Base-by-base conservation (phyloP, 805 yeast species). In the Saccharomycopsis guyanensis region DNA sequence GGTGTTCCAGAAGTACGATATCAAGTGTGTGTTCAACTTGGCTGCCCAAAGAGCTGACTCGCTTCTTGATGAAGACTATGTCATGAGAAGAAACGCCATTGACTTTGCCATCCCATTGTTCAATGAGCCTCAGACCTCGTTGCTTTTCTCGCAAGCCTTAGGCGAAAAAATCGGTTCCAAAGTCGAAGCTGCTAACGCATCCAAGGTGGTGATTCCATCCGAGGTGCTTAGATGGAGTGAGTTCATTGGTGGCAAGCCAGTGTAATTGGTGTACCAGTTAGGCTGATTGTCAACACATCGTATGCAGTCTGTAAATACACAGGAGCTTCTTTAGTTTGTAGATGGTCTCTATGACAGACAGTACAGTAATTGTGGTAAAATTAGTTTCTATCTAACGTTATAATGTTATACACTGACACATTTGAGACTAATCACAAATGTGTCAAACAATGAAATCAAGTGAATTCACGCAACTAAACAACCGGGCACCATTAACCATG, bases 21-120 rank as follows among this genome's bases (percentile, higher is more conserved):
- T 93, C 62, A 74, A 80, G 53, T 82, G 88, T 53, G 98, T 93
- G 15, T 81, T 91, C 76, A 93, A 93, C 70, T 75, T 93, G 59
- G 97, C 98, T 45, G 73, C 73, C 57, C 83, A 86, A 37, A 79
- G 96, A 63, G 99, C 97, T 38, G 94, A 86, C 59, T 69, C 75
- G 54, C 73, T 86, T 54, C 66, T 77, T 54, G 97, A 93, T 61
- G 82, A 84, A 66, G 97, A 93, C 68, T 93, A 93, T 66, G 82
- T 91, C 49, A 93, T 93, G 98, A 83, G 99, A 73, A 83, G 99
- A 72, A 93, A 93, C 65, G 97, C 99, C 40, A 94, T 93, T 69
- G 99, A 93, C 66, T 93, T 93, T 64, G 97, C 86, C 51, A 82
- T 91, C 59, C 96, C 98, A 37, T 72, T 93, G 62, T 91, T 93